Evolutionary conservation across 2,329 filamentous ascomycete genomes (phyloP).

Genomic region (Phaeomoniella chlamydospora): DNA sequence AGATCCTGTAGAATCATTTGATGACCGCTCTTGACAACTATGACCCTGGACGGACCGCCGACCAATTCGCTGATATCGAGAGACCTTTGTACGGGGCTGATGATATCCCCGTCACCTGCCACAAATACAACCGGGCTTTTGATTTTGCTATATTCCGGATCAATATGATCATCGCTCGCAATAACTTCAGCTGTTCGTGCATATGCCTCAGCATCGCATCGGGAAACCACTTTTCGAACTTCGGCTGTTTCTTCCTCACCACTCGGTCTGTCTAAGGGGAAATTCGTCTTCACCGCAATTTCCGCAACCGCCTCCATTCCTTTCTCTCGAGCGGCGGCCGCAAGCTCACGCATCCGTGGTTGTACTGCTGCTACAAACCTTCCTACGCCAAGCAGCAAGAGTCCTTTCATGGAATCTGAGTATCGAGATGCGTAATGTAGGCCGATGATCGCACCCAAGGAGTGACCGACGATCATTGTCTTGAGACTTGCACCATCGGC

Average conservation of each 20-base stretch:
- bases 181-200: slow-evolving; percentile 17
- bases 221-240: slow-evolving; percentile 16
- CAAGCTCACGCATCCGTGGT: slow-evolving; percentile 17
- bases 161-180: slow-evolving; percentile 14
- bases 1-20: slow-evolving; percentile 8
- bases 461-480: slow-evolving; percentile 18
- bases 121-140: slow-evolving; percentile 16
- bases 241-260: slow-evolving; percentile 7
- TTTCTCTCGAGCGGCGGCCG: slow-evolving; percentile 11
- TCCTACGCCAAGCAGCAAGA: slow-evolving; percentile 18
- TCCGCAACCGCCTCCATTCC: slow-evolving; percentile 15
- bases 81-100: slow-evolving; percentile 14
- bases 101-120: slow-evolving; percentile 16
- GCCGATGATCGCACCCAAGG: slow-evolving; percentile 20
- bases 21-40: slow-evolving; percentile 7
- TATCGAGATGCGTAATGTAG: slow-evolving; percentile 19
- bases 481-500: neutral
- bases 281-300: slow-evolving; percentile 15
- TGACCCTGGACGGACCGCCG: slow-evolving; percentile 8
- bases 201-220: slow-evolving; percentile 17
- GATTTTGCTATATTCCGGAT: slow-evolving; percentile 18
- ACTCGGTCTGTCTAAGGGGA: slow-evolving; percentile 12
- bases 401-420: slow-evolving; percentile 11
- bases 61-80: slow-evolving; percentile 14
- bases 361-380: slow-evolving; percentile 15